These are phyloP conservation scores for Funneliformis mosseae DNA, from an alignment of 192 early-diverging fungal genomes.

Conservation along the genomic window DNA sequence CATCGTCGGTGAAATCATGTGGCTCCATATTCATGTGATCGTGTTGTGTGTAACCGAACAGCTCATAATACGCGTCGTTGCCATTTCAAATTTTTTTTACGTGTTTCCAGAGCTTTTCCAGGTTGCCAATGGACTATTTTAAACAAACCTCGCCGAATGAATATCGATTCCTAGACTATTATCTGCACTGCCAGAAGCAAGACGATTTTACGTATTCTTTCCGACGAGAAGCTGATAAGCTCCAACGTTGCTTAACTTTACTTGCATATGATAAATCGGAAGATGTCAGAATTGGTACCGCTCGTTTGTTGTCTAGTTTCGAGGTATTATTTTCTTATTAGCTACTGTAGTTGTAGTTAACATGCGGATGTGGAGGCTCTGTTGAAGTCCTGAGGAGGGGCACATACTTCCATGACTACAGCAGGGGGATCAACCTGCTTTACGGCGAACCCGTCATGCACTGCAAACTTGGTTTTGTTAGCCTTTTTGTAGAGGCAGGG, in stretches of 20 bases:
- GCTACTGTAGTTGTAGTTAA: background rate
- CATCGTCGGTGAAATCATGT: too few species aligned
- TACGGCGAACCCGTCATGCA: conserved; percentile 8
- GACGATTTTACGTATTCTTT: conserved; percentile 25
- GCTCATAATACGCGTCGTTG: too few species aligned
- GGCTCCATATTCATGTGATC: too few species aligned
- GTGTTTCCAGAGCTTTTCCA: too few species aligned
- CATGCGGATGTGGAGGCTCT: background rate
- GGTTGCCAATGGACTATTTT: background rate
- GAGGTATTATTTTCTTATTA: conserved; percentile 10
- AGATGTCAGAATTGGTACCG: background rate
- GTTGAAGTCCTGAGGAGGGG: conserved; percentile 15
- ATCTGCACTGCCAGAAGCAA: conserved; percentile 19
- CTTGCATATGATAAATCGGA: background rate
- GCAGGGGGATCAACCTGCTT: conserved; percentile 19
- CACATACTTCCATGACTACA: conserved; percentile 11
- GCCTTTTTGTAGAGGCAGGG: too few species aligned
- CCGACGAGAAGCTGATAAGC: background rate
- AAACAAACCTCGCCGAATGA: conserved; percentile 18
- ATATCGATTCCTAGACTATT: conserved; percentile 24
- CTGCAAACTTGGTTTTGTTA: background rate
- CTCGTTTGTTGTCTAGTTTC: background rate
- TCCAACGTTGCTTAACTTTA: background rate
- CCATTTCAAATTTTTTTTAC: too few species aligned
- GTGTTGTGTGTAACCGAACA: too few species aligned